Evolutionary conservation across 2,329 filamentous ascomycete species (phyloP), one percentile per base, ranked within the genome.

Genomic region (Colletotrichum shisoi): DNA sequence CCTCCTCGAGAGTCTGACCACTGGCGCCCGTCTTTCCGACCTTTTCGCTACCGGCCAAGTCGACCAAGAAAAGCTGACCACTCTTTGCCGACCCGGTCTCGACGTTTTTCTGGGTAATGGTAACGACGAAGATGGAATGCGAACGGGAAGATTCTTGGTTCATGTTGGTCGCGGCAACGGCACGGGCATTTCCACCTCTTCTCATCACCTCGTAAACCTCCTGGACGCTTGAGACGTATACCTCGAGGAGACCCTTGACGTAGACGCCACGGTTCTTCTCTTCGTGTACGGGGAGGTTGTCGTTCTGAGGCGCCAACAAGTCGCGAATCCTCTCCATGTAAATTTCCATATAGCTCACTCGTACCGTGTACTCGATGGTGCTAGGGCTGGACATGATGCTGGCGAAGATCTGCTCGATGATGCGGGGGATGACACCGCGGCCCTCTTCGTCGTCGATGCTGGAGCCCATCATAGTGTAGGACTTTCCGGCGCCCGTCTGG

Each of bases 321-420:
- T 99, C 95, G 74, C 94, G 89, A 78, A 99, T 98, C 73, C 91
- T 89, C 82, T 99, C 95, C 95, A 98, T 99, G 83, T 99, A 99
- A 71, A 99, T 98, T 80, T 99, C 95, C 94, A 99, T 97, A 80
- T 98, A 98, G 79, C 93, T 97, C 76, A 98, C 94, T 63, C 94
- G 89, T 60, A 99, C 94, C n/a, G 94, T 98, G 79, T 98, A 98
- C 80, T 98, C 95, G 77, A 98, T 97, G 72, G 92, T 96, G 74
- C 89, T 89, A 49, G 94, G 92, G 73, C 93, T 97, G 24, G 91
- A 89, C 80, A 97, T 85, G 78, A 98, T 98, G 80, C 92, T 96
- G 73, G 91, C 90, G 78, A 98, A 98, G 77, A 98, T 97, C 81
- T 98, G 94, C 80, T 98, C 93, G 72, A 97, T 91, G 72, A 98